phyloP scores from a whole-genome alignment of 169 alveolate genomes.

The Perkinsus olseni region DNA sequence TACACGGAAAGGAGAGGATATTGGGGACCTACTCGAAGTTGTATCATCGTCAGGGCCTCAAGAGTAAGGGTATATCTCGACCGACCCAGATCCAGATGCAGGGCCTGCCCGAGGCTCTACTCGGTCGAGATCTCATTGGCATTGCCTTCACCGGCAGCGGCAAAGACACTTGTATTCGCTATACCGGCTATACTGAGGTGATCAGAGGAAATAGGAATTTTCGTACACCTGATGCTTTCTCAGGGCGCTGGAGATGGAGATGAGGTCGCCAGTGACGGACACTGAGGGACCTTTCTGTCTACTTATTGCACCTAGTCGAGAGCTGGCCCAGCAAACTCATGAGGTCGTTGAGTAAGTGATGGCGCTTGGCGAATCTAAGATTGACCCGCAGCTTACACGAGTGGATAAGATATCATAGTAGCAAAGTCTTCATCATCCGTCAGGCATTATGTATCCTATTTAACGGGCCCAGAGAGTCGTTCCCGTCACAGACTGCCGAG shows the following conservation, averaged over 20 bases:
- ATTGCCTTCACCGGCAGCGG: conserved; percentile 87
- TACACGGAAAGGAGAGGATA: no score
- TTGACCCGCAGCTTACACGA: no score
- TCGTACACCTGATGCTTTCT: no score
- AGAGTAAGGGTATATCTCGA: conserved; percentile 56
- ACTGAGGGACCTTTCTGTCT: conserved; percentile 86
- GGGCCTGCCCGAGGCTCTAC: conserved; percentile 72
- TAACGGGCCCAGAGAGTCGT: neutral
- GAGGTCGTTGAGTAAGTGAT: conserved; percentile 52
- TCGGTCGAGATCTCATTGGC: conserved; percentile 82
- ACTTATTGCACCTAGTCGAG: conserved; percentile 86
- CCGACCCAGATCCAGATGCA: conserved; percentile 90
- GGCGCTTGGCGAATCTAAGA: conserved; percentile 8
- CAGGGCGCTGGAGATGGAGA: neutral
- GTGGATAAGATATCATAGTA: no score
- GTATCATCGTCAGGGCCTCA: neutral
- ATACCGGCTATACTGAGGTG: conserved; percentile 69
- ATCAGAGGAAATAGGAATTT: neutral
- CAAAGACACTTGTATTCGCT: conserved; percentile 79
- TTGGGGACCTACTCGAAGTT: neutral
- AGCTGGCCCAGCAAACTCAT: conserved; percentile 82
- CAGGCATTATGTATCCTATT: neutral
- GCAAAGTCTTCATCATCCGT: neutral
- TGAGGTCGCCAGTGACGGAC: conserved; percentile 8
- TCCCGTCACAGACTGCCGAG: neutral